Evolutionary conservation across 768 basidiomycete species (phyloP).

Genomic region (Erythrobasidium yunnanense): DNA sequence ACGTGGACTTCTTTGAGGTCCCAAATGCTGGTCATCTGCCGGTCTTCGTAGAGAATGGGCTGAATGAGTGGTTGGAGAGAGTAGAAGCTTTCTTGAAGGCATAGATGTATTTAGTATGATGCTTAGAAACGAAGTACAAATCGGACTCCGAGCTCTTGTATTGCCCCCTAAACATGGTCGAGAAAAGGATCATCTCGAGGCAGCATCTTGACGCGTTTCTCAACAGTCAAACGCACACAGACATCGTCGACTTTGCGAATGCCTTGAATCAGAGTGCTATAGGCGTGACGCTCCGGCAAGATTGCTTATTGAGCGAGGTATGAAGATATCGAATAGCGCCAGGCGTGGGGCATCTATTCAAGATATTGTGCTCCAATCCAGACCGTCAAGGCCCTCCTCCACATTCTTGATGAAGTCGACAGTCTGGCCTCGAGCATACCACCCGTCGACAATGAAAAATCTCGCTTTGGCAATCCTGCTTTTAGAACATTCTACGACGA

Average conservation of each 20-base stretch:
- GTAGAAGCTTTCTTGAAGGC: constrained; percentile 9
- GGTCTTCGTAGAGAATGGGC: constrained; percentile 36
- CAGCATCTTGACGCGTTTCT: constrained; percentile 76
- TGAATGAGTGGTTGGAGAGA: constrained; percentile 7
- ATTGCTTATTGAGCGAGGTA: constrained; percentile 54
- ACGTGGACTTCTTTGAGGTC: constrained; percentile 34
- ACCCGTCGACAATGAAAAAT: constrained; percentile 69
- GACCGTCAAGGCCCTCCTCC: constrained; percentile 56
- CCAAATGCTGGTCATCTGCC: constrained; percentile 40
- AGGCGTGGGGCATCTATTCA: not conserved
- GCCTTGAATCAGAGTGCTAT: constrained; percentile 63
- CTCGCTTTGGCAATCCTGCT: constrained; percentile 93
- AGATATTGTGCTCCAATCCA: constrained; percentile 39
- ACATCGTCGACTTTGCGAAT: constrained; percentile 61
- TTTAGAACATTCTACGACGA: constrained; percentile 85
- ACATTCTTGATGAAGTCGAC: constrained; percentile 58
- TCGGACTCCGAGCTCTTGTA: too few relatives aligned
- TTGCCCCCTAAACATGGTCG: not conserved
- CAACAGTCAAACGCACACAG: constrained; percentile 56
- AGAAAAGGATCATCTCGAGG: constrained; percentile 53
- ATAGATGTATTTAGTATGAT: not conserved
- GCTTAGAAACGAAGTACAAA: too few relatives aligned
- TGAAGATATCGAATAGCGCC: constrained; percentile 37
- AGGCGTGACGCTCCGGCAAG: constrained; percentile 63
- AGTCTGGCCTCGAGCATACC: constrained; percentile 59